phyloP scores from a whole-genome alignment of 2,329 filamentous ascomycete genomes.

The Fusarium scirpi region DNA sequence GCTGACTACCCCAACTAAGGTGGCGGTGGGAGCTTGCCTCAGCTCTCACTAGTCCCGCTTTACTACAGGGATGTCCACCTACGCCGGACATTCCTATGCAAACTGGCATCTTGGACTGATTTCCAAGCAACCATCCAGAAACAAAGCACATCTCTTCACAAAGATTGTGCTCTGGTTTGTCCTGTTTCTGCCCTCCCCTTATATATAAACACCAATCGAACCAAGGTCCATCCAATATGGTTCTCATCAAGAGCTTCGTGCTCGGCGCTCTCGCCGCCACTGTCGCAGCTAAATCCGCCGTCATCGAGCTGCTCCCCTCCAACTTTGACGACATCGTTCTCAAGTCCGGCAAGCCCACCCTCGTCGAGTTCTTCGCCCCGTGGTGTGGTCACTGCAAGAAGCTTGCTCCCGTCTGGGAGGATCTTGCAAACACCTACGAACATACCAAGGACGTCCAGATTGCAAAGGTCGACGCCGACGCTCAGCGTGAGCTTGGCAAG shows the following conservation, averaged over 20 bases:
- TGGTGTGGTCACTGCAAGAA: slow-evolving; percentile 99
- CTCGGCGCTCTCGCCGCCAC: slow-evolving; percentile 66
- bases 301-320: slow-evolving; percentile 86
- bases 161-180: slow-evolving; percentile 24
- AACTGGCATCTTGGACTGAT: slow-evolving; percentile 50
- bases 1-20: slow-evolving; percentile 1
- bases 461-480: slow-evolving; percentile 96
- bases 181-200: neutral
- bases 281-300: slow-evolving; percentile 79
- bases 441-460: slow-evolving; percentile 81
- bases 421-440: slow-evolving; percentile 81
- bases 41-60: slow-evolving; percentile 37
- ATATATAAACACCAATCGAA: neutral
- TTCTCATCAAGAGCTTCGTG: slow-evolving; percentile 70
- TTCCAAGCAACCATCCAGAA: slow-evolving; percentile 42
- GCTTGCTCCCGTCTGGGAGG: slow-evolving; percentile 93
- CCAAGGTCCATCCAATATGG: slow-evolving; percentile 56
- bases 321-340: slow-evolving; percentile 95
- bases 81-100: slow-evolving; percentile 42
- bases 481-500: slow-evolving; percentile 85
- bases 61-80: slow-evolving; percentile 33
- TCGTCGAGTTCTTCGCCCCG: slow-evolving; percentile 98
- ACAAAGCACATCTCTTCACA: slow-evolving; percentile 22
- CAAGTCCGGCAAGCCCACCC: slow-evolving; percentile 91
- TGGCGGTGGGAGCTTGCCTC: slow-evolving; percentile 37